Evolutionary conservation across 495 filamentous ascomycete genomes (phyloP), one percentile per base, ranked within the genome.

Genomic region (Xylaria longipes): DNA sequence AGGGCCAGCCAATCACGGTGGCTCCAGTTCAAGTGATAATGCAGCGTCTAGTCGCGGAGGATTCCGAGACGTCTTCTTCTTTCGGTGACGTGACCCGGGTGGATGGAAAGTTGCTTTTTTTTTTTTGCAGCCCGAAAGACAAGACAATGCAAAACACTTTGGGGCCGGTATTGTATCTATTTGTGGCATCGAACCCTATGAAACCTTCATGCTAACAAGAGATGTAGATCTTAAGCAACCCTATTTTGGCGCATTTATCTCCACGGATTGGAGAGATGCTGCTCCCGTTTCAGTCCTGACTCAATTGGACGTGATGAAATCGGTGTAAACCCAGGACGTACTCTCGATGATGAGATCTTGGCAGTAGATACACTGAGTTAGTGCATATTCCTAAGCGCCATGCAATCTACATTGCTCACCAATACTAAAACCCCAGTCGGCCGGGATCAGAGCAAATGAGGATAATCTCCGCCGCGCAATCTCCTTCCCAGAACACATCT

Each of bases 161-260:
- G 27, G 46, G 48, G 48, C 72, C 27, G 37, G 35, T 35, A 39
- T 41, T 25, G 60, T 39, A 17, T 64, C 61, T 64, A 64, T 64
- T 64, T 64, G 39, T 48, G 27, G 61, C 27, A 46, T 63, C 60
- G 46, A 54, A 54, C 72, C n/a, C 46, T 65, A 22, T 64, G 78
- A 65, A 68, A 76, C 54, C 69, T 71, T 33, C n/a, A 68, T 48
- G 41, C 54, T 48, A 64, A 75, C 62, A 56, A 72, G 41, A 66
- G 71, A 48, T 39, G 60, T 48, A 62, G 60, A 41, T 41, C 60
- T 43, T 37, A 14, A 37, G 20, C 20, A 37, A 20, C 33, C 57
- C 2, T 6, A n/a, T 37, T 60, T 60, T 37, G 5, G 29, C 54
- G n/a, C 27, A 25, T 54, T 12, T 54, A 17, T 58, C 54, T 58